These are phyloP conservation scores for Pterocarpus santalinus DNA, from an alignment of 306 rosid species.

Conservation along the genomic window DNA sequence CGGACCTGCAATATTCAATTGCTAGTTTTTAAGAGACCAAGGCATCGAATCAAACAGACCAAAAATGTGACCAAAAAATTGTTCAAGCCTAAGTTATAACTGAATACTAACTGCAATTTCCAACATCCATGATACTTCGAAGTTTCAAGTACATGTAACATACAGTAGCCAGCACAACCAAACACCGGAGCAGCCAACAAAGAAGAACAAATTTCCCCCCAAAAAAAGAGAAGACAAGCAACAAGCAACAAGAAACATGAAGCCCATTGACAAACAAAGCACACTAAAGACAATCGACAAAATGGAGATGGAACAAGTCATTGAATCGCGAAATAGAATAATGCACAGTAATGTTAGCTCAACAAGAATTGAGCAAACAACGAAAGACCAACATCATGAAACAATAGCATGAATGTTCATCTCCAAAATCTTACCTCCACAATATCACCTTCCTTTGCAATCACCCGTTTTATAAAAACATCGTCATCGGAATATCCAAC, in stretches of 20 bases:
- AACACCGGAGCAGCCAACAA: too few species aligned
- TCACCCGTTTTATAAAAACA: conserved; percentile 91
- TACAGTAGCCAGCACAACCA: conserved; percentile 1
- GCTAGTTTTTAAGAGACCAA: not conserved
- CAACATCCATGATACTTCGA: not conserved
- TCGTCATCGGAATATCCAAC: conserved; percentile 93
- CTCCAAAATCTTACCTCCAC: conserved; percentile 77
- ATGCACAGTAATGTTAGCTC: conserved; percentile 8
- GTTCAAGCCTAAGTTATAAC: not conserved
- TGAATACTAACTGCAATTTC: conserved; percentile 33
- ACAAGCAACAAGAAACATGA: not conserved
- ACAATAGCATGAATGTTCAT: conserved; percentile 12
- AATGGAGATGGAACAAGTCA: not conserved
- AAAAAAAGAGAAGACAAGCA: not conserved
- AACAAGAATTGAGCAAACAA: conserved; percentile 16
- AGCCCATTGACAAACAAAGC: not conserved
- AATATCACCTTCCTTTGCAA: conserved; percentile 90
- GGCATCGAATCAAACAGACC: conserved; percentile 6
- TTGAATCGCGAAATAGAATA: conserved; percentile 16
- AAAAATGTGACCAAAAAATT: not conserved
- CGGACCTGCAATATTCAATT: conserved; percentile 71
- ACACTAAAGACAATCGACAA: not conserved
- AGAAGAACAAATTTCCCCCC: too few species aligned
- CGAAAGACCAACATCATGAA: conserved; percentile 2
- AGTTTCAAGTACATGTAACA: conserved; percentile 25